Evolutionary conservation across 306 rosid species (phyloP).

Genomic region (Parietaria judaica): DNA sequence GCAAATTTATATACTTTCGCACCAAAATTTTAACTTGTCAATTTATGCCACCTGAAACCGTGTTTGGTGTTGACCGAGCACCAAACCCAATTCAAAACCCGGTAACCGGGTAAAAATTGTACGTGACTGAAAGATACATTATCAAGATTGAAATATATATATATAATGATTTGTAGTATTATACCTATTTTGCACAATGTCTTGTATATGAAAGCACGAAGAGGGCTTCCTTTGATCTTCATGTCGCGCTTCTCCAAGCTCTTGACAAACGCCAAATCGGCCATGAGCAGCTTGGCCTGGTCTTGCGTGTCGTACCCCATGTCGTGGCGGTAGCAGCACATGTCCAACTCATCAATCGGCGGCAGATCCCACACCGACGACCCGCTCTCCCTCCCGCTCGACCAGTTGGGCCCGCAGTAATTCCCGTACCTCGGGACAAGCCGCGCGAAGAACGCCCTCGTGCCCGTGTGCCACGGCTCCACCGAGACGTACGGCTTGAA

Average conservation of each 20-base stretch:
- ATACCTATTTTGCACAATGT: conserved; percentile 80
- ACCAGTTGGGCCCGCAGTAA: conserved; percentile 97
- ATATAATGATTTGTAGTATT: conserved; percentile 6
- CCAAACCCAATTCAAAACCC: too few relatives aligned
- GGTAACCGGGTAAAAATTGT: too few relatives aligned
- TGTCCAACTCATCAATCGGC: conserved; percentile 93
- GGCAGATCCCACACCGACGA: conserved; percentile 78
- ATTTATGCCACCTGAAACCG: too few relatives aligned
- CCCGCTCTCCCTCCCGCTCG: conserved; percentile 79
- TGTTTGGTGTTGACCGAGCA: too few relatives aligned
- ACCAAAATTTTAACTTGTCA: too few relatives aligned
- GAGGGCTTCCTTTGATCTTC: conserved; percentile 63
- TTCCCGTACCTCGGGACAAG: conserved; percentile 82
- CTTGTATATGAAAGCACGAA: conserved; percentile 50
- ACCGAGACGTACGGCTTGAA: conserved; percentile 78
- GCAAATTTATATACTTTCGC: too few relatives aligned
- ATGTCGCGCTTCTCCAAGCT: conserved; percentile 74
- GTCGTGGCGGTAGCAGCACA: conserved; percentile 94
- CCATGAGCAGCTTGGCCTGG: conserved; percentile 64
- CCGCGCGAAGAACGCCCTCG: conserved; percentile 68
- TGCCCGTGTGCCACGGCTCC: conserved; percentile 97
- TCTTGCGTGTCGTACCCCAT: conserved; percentile 87
- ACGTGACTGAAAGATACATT: too few relatives aligned
- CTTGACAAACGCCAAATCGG: conserved; percentile 82
- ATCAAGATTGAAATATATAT: too few relatives aligned